These are phyloP conservation scores for Candida manassasensis DNA, from an alignment of 805 yeast genomes.

Conservation along the genomic window DNA sequence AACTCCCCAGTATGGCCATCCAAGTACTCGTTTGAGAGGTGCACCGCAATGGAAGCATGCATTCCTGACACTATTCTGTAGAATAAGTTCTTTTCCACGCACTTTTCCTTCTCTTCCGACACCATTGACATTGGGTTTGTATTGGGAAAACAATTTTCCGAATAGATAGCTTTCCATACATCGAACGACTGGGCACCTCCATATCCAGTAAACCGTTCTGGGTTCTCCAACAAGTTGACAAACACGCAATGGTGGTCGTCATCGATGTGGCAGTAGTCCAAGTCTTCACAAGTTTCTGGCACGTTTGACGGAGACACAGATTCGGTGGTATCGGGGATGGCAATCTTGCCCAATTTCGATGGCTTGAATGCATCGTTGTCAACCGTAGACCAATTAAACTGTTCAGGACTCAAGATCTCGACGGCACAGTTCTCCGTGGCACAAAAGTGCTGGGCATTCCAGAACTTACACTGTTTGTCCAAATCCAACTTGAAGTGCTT, in stretches of 20 bases:
- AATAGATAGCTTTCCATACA: conserved; percentile 90
- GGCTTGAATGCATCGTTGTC: conserved; percentile 62
- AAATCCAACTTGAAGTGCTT: conserved; percentile 81
- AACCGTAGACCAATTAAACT: conserved; percentile 60
- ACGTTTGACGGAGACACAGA: conserved; percentile 8
- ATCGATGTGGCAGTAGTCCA: conserved; percentile 68
- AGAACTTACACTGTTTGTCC: conserved; percentile 79
- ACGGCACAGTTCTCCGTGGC: conserved; percentile 88
- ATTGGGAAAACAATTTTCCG: conserved; percentile 80
- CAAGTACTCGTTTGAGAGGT: conserved; percentile 77
- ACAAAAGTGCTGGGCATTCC: conserved; percentile 79
- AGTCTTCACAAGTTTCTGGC: conserved; percentile 34
- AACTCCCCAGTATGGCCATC: conserved; percentile 65
- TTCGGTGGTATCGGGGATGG: conserved; percentile 16
- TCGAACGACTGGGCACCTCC: conserved; percentile 88
- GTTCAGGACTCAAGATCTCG: conserved; percentile 62
- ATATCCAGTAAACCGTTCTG: conserved; percentile 95
- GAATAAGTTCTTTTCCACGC: conserved; percentile 84
- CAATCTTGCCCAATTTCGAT: conserved; percentile 53
- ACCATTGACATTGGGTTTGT: conserved; percentile 34
- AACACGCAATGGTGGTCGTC: conserved; percentile 68
- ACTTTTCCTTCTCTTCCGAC: conserved; percentile 39
- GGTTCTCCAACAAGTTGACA: conserved; percentile 82
- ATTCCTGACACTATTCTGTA: conserved; percentile 85
- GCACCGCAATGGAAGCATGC: conserved; percentile 95